Evolutionary conservation across 306 rosid genomes (phyloP).

Genomic region (Amphicarpaea edgeworthii): DNA sequence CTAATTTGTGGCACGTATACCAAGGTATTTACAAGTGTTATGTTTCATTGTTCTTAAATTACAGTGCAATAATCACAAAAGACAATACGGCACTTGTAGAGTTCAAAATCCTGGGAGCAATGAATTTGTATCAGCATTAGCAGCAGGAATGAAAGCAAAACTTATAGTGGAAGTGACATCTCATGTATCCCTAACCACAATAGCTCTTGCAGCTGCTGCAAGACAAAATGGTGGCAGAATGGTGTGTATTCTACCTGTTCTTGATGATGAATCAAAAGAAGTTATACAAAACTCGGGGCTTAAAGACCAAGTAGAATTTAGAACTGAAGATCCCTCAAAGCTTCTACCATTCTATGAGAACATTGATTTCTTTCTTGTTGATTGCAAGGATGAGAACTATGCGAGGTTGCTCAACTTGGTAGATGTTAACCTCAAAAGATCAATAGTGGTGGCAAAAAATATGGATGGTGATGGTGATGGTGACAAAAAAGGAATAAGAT

Average conservation of each 20-base stretch:
- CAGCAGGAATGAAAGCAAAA: constrained; percentile 72
- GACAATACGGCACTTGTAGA: constrained; percentile 51
- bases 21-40: background rate
- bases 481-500: constrained; percentile 48
- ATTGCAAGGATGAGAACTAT: constrained; percentile 62
- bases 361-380: constrained; percentile 69
- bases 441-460: constrained; percentile 67
- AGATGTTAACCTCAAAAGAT: constrained; percentile 60
- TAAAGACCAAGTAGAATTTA: constrained; percentile 62
- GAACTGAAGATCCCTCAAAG: constrained; percentile 61
- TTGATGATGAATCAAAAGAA: constrained; percentile 54
- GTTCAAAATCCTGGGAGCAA: constrained; percentile 63
- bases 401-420: constrained; percentile 53
- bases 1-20: background rate
- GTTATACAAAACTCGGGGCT: constrained; percentile 59
- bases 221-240: constrained; percentile 61
- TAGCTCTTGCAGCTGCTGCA: constrained; percentile 68
- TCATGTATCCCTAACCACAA: constrained; percentile 58
- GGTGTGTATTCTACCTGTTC: constrained; percentile 62
- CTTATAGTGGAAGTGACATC: constrained; percentile 67
- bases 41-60: background rate
- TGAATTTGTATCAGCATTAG: constrained; percentile 71
- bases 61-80: constrained; percentile 52
- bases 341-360: constrained; percentile 55
- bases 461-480: constrained; percentile 51